A percentile compares a stretch with the other conserved stretches of the same genome.
phyloP scores from a whole-genome alignment of 176 grass and related monocot genomes.

The Aegilops longissima region DNA sequence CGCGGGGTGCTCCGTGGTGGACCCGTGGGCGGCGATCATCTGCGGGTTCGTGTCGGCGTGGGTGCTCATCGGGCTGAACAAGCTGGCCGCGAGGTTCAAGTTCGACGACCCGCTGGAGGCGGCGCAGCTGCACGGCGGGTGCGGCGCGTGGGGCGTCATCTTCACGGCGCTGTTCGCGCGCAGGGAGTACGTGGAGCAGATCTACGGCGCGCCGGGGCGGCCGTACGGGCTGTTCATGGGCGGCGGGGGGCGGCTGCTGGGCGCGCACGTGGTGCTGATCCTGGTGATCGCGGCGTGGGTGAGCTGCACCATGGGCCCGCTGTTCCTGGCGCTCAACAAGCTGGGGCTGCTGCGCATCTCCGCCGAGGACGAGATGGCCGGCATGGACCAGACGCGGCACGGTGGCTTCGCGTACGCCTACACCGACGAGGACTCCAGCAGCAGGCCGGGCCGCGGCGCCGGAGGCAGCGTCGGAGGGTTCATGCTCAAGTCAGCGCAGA shows the following conservation, averaged over 20 bases:
- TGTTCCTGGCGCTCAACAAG: slow-evolving; percentile 58
- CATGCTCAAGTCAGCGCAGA: slow-evolving; percentile 28
- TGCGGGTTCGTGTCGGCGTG: slow-evolving; percentile 69
- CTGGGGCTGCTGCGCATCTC: slow-evolving; percentile 44
- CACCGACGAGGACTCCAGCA: slow-evolving; percentile 41
- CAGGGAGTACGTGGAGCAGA: slow-evolving; percentile 52
- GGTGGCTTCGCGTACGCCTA: slow-evolving; percentile 59
- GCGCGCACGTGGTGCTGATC: slow-evolving; percentile 39
- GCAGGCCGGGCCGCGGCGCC: neutral
- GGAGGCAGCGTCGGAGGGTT: neutral
- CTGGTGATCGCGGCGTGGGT: slow-evolving; percentile 63
- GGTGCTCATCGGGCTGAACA: slow-evolving; percentile 70
- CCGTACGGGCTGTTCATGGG: slow-evolving; percentile 66
- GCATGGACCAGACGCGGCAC: slow-evolving; percentile 62
- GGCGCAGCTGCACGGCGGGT: slow-evolving; percentile 65
- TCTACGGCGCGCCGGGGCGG: slow-evolving; percentile 30
- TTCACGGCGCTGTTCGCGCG: slow-evolving; percentile 67
- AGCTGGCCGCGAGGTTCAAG: slow-evolving; percentile 26
- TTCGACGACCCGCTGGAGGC: slow-evolving; percentile 72
- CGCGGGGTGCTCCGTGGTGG: slow-evolving; percentile 53
- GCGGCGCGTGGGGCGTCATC: slow-evolving; percentile 63
- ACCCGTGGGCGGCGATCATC: slow-evolving; percentile 65
- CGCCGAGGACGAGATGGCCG: slow-evolving; percentile 44
- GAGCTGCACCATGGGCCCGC: slow-evolving; percentile 60
- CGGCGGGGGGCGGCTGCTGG: slow-evolving; percentile 50